Percentiles rank a stretch among this genome's conserved stretches.
Evolutionary conservation across 371 early-diverging fungal species (phyloP).

Genomic region (Batkoa obscura): DNA sequence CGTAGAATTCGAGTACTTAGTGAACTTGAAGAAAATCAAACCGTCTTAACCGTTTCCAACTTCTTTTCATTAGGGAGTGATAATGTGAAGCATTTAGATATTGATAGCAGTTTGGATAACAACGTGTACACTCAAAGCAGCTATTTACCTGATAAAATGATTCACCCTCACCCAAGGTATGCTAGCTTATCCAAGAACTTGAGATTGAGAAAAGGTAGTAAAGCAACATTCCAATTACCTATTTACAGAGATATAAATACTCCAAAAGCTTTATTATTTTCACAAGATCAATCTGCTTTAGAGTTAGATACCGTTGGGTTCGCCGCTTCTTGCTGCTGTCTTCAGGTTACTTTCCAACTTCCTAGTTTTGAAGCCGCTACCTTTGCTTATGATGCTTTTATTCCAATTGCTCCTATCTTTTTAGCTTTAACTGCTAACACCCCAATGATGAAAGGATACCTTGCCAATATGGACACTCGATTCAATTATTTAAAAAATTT

Average conservation of each 20-base stretch:
- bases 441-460: background rate
- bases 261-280: background rate
- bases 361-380: background rate
- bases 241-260: background rate
- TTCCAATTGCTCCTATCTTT: background rate
- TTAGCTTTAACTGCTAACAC: background rate
- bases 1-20: background rate
- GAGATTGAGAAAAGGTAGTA: background rate
- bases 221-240: background rate
- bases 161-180: background rate
- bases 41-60: background rate
- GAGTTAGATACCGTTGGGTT: background rate
- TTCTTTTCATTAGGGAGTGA: background rate
- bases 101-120: background rate
- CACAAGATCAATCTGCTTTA: background rate
- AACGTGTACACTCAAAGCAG: background rate
- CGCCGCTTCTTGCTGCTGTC: background rate
- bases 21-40: background rate
- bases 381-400: background rate
- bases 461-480: background rate
- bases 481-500: too few species aligned
- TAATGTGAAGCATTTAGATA: too few species aligned
- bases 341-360: background rate
- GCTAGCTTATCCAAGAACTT: background rate
- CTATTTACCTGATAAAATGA: background rate